Conservation (phyloP, 2,329 filamentous ascomycete species). For the Alternaria alternata region DNA sequence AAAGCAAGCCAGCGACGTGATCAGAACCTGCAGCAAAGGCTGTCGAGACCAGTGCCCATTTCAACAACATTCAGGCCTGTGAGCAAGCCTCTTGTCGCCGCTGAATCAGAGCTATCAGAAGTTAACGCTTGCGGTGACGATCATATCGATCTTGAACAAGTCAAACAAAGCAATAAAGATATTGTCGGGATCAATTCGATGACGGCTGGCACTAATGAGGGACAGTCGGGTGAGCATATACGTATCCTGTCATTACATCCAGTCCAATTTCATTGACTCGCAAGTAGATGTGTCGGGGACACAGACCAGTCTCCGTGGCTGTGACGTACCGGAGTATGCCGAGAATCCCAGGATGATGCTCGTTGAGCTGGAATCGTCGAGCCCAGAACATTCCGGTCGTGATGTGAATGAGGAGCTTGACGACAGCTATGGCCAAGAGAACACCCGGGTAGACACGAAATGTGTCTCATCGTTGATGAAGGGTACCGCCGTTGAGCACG, state of each 20-base stretch:
- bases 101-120: neutral
- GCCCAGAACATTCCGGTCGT: neutral
- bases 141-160: neutral
- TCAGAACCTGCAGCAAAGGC: slow-evolving; percentile 6
- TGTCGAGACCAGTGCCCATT: neutral
- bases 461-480: neutral
- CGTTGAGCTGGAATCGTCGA: slow-evolving; percentile 7
- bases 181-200: neutral
- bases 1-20: slow-evolving; percentile 26
- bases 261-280: neutral
- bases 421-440: neutral
- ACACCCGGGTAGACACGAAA: neutral
- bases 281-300: neutral
- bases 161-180: neutral
- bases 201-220: neutral
- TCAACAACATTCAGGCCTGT: neutral
- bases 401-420: neutral
- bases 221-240: neutral
- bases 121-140: neutral
- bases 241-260: neutral
- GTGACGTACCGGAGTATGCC: neutral
- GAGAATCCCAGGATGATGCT: slow-evolving; percentile 13
- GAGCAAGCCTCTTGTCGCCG: neutral
- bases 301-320: neutral
- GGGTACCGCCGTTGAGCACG: neutral